A percentile compares a stretch with the other conserved stretches of the same genome.
Evolutionary conservation across 805 yeast species (phyloP).

Genomic region (Lachancea lanzarotensis): DNA sequence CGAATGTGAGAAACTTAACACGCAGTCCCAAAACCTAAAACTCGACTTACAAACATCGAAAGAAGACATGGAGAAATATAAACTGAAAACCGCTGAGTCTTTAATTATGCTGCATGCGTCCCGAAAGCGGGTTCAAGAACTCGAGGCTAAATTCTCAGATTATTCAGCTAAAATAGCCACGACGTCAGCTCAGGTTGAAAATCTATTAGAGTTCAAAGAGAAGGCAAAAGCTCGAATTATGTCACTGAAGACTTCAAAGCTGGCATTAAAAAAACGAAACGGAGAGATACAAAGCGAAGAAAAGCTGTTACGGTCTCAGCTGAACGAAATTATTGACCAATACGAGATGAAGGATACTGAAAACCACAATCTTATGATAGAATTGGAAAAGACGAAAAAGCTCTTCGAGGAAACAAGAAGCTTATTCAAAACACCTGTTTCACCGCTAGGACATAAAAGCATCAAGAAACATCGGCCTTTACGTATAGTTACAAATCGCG

Average conservation of each 20-base stretch:
- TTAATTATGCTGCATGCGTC: neutral
- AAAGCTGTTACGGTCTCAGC: neutral
- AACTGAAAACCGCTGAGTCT: neutral
- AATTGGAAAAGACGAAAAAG: neutral
- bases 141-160: neutral
- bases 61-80: slow-evolving; percentile 1
- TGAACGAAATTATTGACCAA: neutral
- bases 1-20: neutral
- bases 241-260: neutral
- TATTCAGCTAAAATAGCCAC: neutral
- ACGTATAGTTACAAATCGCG: neutral
- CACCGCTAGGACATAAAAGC: slow-evolving; percentile 3
- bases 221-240: slow-evolving; percentile 2
- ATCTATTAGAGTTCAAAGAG: neutral
- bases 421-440: neutral
- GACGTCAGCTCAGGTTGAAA: neutral
- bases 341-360: slow-evolving; percentile 2
- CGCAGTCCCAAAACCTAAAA: neutral
- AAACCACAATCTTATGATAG: neutral
- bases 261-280: neutral
- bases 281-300: neutral
- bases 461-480: neutral
- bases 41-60: neutral
- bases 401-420: neutral
- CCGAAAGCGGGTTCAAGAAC: neutral